Evolutionary conservation across 116 monocot species (phyloP), one percentile per base, ranked within the genome.

Genomic region (Phalaenopsis hybrid): DNA sequence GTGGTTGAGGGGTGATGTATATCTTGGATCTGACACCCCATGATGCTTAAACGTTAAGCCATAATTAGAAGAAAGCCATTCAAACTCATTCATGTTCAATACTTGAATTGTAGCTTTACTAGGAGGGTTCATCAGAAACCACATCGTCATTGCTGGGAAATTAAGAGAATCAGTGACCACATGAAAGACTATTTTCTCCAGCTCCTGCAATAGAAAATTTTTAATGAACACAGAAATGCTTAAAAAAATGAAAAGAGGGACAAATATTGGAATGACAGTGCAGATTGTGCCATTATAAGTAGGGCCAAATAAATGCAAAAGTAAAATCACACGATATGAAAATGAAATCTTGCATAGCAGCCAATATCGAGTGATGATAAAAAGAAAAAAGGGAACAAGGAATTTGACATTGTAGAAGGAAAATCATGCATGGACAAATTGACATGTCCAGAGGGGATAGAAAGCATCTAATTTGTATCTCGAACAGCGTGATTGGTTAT

Each of bases 81-180:
- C 78, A 48, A 94, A 89, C 59, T 90, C 83, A 84, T 94, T 92
- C 79, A 87, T 81, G 81, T 50, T 89, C 82, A 87, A 45, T 68
- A 96, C 79, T 34, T 91, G 80, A 77, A 96, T 81, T 52, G 92
- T 85, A 46, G 94, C 88, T 79, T 77, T 67, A 74, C 77, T 76
- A 65, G 91, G 89, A 48, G 85, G 88, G 74, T 92, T 88, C 77
- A 88, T 51, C 78, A 90, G 75, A 87, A 96, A 94, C 96, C 96
- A 96, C 92, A 94, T 94, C 55, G 17, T 82, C 89, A 96, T 94
- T 83, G 96, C 91, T 41, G 89, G 96, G 65, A 87, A 96, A 79
- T 92, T 92, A 17, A 94, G 76, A 57, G 85, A 78, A 88, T 96
- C 94, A 81, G 96, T 94, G 15, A 96, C 89, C 34, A 96, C 86